Base-by-base conservation (phyloP, 2,329 filamentous ascomycete species). In the Aspergillus eucalypticola region DNA sequence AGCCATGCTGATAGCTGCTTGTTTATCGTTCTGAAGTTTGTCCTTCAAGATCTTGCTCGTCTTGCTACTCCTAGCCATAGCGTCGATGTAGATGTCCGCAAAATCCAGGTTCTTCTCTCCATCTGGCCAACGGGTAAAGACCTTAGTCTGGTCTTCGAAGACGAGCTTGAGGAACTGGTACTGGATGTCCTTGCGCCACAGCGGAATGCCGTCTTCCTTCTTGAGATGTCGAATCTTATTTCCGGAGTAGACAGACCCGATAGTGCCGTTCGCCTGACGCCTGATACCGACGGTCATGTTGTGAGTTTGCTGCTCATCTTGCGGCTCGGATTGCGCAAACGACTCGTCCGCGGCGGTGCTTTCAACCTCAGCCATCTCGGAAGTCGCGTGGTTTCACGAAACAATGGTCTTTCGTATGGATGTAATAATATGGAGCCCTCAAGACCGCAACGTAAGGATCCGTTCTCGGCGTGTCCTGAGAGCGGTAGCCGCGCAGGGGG, bases 41-140 rank as follows among this genome's bases (percentile, higher is more conserved):
- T 99, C 95, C 76, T 96, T 92, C 65, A 99, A 83, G 53, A 99
- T 95, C 79, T 98, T 98, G 83, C 95, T 98, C 27, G 94, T 98
- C 82, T 99, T 99, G 83, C 92, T 97, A 80, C 95, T 99, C 76
- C 92, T 87, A 3, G 95, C 92, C 94, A 99, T 98, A 62, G 95
- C 94, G 77, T 98, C 95, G 71, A 99, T 94, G 78, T 99, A 99
- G 62, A 99, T 86, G 75, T 98, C 93, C 62, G 95, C 93, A 75
- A 99, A 99, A 7, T 84, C 86, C 69, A 84, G 77, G 66, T 86
- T 90, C 70, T 90, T 88, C 71, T 89, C 88, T 59, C 85, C 85
- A 68, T 96, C 92, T 75, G 94, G 96, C 75, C 90, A 90, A 74
- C 96, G 96, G 72, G 92, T 96, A 75, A 99, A 99, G 72, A 92